Base-by-base conservation (phyloP, 768 basidiomycete genomes). In the Psilocybe cyanescens region DNA sequence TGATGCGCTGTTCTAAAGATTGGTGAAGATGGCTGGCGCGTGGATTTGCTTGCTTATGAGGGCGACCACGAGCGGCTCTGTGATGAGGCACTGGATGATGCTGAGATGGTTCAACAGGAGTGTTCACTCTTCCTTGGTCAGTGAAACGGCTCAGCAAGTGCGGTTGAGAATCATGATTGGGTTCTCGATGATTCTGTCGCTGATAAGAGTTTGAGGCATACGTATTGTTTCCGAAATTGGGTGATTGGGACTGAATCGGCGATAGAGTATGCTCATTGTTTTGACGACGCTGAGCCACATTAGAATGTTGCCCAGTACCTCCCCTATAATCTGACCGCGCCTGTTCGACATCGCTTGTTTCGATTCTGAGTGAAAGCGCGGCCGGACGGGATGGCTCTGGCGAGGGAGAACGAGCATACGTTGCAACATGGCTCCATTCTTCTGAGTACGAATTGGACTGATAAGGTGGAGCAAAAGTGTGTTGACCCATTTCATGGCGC, bases 1-100 rank as follows among this genome's bases (percentile, higher is more conserved):
- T 44, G 39, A 74, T 68, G 16, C 74, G 70, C 37, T 73, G 65
- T 49, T 73, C 71, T n/a, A 74, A 30, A 41, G 53, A 46, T 17
- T 30, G 56, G 28, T 35, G 60, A 14, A 24, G 57, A 49, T 51
- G 57, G n/a, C 51, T 47, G 35, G 51, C 47, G 55, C 47, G 46
- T 17, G 30, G 31, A 48, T 48, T 9, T 19, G 45, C 29, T 39
- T 48, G 41, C 33, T 24, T 33, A 37, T 16, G 29, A 49, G 35
- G 30, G 28, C 41, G 59, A 47, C 39, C 30, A 14, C 41, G 59
- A 47, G 49, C 30, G 7, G 9, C 41, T 55, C 37, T 58, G 9
- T 52, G 44, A 16, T 44, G 45, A 30, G 28, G 7, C 11, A 19
- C 52, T 56, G 39, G 48, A 47, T 35, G 47, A 30, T 53, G 47